Evolutionary conservation across 2,329 filamentous ascomycete genomes (phyloP), one percentile per base, ranked within the genome.

Genomic region (Colletotrichum sidae): DNA sequence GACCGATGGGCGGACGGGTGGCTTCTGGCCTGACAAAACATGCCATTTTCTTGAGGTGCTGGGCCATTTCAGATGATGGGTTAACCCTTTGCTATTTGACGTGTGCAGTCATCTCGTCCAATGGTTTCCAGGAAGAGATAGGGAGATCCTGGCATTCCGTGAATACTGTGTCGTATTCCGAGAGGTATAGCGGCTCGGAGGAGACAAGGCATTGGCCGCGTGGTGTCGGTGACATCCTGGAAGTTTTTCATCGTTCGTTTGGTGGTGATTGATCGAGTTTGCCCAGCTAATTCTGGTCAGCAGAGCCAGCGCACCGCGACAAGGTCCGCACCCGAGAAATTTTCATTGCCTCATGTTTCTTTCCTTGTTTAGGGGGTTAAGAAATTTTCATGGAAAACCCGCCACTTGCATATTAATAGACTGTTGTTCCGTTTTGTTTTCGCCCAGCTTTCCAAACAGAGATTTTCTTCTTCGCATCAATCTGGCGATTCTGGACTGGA

Each of bases 21-120:
- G 4, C 33, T 45, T 51, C 61, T 65, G 56, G 61, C 57, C 62
- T 61, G 46, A 65, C 57, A 47, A 53, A 61, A 56, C 60, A 64
- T 38, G 60, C 60, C 41, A 64, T 35, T 25, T 25, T 5, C 25
- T 25, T 25, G 25, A 25, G 4, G 25, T 25, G 4, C 25, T 25
- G 25, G 25, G 25, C 25, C 25, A 25, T 25, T 25, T 4, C 25
- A 25, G 25, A 25, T 25, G 4, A 25, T 25, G 25, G 25, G 25
- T 25, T 25, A 25, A 25, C 25, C 25, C 25, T 25, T 25, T 25
- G 38, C 38, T 10, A 41, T 41, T 9, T 41, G 38, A 9, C 9
- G 9, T 13, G 38, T 41, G 38, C 38, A 13, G 42, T 44, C 42
- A 15, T 15, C 12, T 44, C 25, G 25, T 25, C 25, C 25, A 25